Evolutionary conservation across 2,329 filamentous ascomycete species (phyloP).

Genomic region (Lasiodiplodia citricola): DNA sequence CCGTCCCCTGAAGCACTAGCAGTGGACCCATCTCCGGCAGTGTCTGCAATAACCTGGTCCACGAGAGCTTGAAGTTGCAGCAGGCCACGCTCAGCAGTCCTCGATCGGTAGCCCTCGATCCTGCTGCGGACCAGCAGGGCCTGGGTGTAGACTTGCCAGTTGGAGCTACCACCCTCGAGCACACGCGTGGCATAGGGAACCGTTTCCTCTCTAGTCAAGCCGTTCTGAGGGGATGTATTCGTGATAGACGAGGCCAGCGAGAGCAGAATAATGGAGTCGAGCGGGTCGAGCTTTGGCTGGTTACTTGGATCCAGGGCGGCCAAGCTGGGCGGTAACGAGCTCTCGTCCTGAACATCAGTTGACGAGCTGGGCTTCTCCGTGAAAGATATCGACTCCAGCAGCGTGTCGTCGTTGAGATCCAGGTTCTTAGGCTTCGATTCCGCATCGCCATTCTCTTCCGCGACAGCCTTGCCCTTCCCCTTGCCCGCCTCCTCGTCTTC

Average conservation of each 20-base stretch:
- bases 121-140: constrained; percentile 86
- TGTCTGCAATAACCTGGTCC: constrained; percentile 93
- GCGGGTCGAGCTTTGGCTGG: constrained; percentile 79
- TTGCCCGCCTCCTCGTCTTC: constrained; percentile 24
- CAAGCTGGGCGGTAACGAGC: constrained; percentile 65
- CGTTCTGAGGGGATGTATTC: constrained; percentile 83
- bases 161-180: constrained; percentile 84
- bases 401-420: constrained; percentile 87
- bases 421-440: constrained; percentile 67
- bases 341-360: constrained; percentile 51
- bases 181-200: constrained; percentile 89
- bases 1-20: constrained; percentile 34
- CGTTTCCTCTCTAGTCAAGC: constrained; percentile 90
- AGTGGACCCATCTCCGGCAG: constrained; percentile 49
- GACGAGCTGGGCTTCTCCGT: constrained; percentile 57
- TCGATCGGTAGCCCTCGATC: constrained; percentile 84
- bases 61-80: constrained; percentile 94
- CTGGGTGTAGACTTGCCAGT: constrained; percentile 98
- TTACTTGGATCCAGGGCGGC: constrained; percentile 72
- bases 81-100: constrained; percentile 87
- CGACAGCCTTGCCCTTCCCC: constrained; percentile 25
- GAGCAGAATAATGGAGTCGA: constrained; percentile 90
- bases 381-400: constrained; percentile 87
- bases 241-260: constrained; percentile 81
- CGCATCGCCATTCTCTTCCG: constrained; percentile 28